Evolutionary conservation across 2,329 filamentous ascomycete species (phyloP).

Genomic region (Scleromitrula shiraiana): DNA sequence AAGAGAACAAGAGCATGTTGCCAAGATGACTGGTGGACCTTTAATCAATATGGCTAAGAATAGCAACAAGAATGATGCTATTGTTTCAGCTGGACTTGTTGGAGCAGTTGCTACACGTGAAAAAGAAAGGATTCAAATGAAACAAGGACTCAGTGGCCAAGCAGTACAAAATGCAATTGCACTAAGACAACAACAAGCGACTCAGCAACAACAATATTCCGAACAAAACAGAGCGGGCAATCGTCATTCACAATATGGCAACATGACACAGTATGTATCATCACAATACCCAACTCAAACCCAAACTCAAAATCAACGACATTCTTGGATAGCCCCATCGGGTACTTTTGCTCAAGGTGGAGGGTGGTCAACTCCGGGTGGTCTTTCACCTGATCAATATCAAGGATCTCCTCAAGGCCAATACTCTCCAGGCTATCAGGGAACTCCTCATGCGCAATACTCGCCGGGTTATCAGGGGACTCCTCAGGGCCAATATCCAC

Average conservation of each 20-base stretch:
- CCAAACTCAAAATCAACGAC: slow-evolving; percentile 27
- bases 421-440: slow-evolving; percentile 2
- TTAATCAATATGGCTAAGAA: slow-evolving; percentile 52
- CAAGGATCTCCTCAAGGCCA: neutral
- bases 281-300: slow-evolving; percentile 22
- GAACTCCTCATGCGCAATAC: neutral
- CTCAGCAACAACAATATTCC: slow-evolving; percentile 23
- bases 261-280: slow-evolving; percentile 20
- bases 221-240: slow-evolving; percentile 14
- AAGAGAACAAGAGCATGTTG: slow-evolving; percentile 82
- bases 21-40: slow-evolving; percentile 69
- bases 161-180: slow-evolving; percentile 67
- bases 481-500: no score
- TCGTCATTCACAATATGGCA: slow-evolving; percentile 20
- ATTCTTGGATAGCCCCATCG: slow-evolving; percentile 27
- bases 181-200: slow-evolving; percentile 51
- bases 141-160: slow-evolving; percentile 59
- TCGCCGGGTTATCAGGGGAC: slow-evolving; percentile 10
- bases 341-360: slow-evolving; percentile 31
- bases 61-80: slow-evolving; percentile 29
- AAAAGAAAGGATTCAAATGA: slow-evolving; percentile 65
- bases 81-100: slow-evolving; percentile 57
- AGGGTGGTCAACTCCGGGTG: slow-evolving; percentile 27
- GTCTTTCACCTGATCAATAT: neutral
- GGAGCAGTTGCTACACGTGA: slow-evolving; percentile 75